These are phyloP conservation scores for Claviceps sp. DNA, from an alignment of 2,329 filamentous ascomycete species.

Conservation along the genomic window DNA sequence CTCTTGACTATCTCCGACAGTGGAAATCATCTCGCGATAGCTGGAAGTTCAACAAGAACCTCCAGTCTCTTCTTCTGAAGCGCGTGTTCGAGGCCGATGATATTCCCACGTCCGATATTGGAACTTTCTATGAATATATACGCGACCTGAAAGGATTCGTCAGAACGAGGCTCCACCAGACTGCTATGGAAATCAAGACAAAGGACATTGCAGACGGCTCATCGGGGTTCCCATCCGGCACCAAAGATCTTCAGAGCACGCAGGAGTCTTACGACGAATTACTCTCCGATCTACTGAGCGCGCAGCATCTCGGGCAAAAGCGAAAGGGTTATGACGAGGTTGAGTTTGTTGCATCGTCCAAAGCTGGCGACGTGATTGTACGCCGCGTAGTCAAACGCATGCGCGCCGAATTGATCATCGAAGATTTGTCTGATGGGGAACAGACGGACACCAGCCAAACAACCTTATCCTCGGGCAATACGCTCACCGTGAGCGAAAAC, in stretches of 20 bases:
- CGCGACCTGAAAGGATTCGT: constrained; percentile 63
- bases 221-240: constrained; percentile 35
- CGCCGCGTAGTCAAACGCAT: constrained; percentile 47
- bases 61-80: constrained; percentile 75
- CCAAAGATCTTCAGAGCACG: constrained; percentile 34
- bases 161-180: constrained; percentile 53
- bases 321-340: constrained; percentile 40
- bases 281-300: constrained; percentile 33
- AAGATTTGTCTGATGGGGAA: constrained; percentile 38
- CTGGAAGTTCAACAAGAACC: constrained; percentile 97
- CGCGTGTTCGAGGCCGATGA: constrained; percentile 61
- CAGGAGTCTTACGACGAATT: constrained; percentile 41
- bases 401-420: constrained; percentile 45
- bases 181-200: constrained; percentile 48
- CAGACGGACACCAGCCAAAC: constrained; percentile 23
- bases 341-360: constrained; percentile 34
- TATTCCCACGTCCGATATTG: constrained; percentile 57
- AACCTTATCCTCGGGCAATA: constrained; percentile 16
- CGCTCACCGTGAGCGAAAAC: constrained; percentile 16
- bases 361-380: constrained; percentile 37
- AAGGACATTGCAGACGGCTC: constrained; percentile 39
- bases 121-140: constrained; percentile 64
- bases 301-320: constrained; percentile 23
- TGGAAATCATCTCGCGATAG: constrained; percentile 56
- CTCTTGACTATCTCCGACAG: constrained; percentile 62